Conservation (phyloP, 164 flowering plant species). For the Kalanchoe fedtschenkoi region DNA sequence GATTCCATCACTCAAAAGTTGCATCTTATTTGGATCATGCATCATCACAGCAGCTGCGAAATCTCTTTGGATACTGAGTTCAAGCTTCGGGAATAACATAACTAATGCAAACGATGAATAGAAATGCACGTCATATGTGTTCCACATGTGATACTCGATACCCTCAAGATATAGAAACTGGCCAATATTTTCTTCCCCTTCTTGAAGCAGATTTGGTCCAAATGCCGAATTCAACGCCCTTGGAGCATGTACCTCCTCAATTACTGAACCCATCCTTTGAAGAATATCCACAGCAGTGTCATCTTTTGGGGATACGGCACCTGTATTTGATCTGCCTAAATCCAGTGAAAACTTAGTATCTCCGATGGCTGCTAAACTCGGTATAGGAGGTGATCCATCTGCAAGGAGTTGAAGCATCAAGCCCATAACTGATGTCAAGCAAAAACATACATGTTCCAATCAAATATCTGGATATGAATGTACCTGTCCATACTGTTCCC, state of each 20-base stretch:
- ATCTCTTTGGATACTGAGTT: conserved; percentile 90
- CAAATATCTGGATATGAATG: background rate
- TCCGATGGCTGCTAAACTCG: conserved; percentile 36
- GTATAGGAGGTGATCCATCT: conserved; percentile 82
- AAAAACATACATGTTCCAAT: background rate
- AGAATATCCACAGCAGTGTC: conserved; percentile 61
- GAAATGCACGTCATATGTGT: conserved; percentile 93
- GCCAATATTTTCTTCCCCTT: conserved; percentile 77
- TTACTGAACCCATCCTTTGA: conserved; percentile 52
- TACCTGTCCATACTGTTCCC: conserved; percentile 93
- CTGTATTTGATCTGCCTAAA: conserved; percentile 10
- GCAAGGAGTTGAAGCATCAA: conserved; percentile 11
- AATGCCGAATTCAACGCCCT: conserved; percentile 43
- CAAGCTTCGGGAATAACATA: conserved; percentile 73
- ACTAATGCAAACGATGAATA: conserved; percentile 79
- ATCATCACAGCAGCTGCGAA: conserved; percentile 84
- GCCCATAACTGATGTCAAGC: background rate
- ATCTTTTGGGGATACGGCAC: conserved; percentile 17
- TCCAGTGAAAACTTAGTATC: conserved; percentile 60
- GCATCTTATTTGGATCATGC: conserved; percentile 65
- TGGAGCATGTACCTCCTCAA: conserved; percentile 54
- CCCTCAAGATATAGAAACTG: conserved; percentile 89
- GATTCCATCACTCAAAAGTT: conserved; percentile 46
- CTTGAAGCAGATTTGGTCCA: conserved; percentile 56
- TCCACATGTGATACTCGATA: conserved; percentile 87